Evolutionary conservation across 2,329 filamentous ascomycete genomes (phyloP).

Genomic region (Akanthomyces lecanii): DNA sequence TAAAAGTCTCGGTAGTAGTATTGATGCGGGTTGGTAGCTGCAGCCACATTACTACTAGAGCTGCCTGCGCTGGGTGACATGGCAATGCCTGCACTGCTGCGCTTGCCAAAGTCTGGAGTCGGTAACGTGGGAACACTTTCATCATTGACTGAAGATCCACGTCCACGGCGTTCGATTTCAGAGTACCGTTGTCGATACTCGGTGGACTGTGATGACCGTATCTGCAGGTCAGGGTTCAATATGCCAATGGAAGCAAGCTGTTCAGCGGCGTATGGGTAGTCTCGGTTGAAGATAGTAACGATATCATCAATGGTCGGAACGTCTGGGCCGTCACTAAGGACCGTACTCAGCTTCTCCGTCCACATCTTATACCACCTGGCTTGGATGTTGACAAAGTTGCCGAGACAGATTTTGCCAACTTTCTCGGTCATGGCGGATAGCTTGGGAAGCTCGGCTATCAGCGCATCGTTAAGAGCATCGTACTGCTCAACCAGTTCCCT

Average conservation of each 20-base stretch:
- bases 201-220: conserved; percentile 53
- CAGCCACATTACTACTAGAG: conserved; percentile 25
- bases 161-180: conserved; percentile 48
- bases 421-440: conserved; percentile 78
- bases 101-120: conserved; percentile 61
- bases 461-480: conserved; percentile 81
- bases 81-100: conserved; percentile 63
- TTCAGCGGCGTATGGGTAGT: conserved; percentile 73
- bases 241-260: conserved; percentile 68
- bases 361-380: conserved; percentile 77
- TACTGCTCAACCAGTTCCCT: conserved; percentile 84
- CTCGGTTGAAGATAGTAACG: conserved; percentile 69
- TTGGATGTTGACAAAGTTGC: conserved; percentile 81
- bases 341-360: conserved; percentile 74
- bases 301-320: conserved; percentile 69
- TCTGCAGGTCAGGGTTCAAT: conserved; percentile 68
- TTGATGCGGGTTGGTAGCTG: conserved; percentile 47
- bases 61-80: conserved; percentile 46
- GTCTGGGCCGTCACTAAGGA: conserved; percentile 61
- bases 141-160: conserved; percentile 58
- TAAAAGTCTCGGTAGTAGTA: conserved; percentile 56
- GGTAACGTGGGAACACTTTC: conserved; percentile 61
- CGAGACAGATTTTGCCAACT: conserved; percentile 76
- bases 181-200: conserved; percentile 47
- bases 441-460: conserved; percentile 87